These are phyloP conservation scores for Leonotis leonurus DNA, from an alignment of 257 asterid genomes.

Conservation along the genomic window DNA sequence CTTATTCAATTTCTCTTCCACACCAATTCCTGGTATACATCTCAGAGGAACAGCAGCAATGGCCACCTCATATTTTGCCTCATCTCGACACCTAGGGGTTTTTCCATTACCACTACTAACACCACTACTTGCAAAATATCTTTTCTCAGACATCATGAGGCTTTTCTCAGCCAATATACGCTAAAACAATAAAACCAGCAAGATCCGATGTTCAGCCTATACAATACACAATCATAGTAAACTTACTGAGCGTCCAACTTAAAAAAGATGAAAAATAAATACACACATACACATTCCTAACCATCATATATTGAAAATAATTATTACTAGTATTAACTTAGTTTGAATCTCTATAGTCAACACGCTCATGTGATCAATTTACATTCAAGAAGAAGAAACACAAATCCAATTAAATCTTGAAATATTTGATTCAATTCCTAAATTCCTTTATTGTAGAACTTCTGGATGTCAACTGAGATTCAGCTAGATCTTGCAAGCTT, in stretches of 20 bases:
- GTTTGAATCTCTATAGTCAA: too few relatives aligned
- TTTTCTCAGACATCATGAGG: neutral
- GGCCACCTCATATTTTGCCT: neutral
- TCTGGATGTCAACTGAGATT: too few relatives aligned
- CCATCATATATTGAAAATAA: too few relatives aligned
- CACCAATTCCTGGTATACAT: conserved; percentile 4
- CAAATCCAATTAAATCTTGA: too few relatives aligned
- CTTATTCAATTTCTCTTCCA: neutral
- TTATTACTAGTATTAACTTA: too few relatives aligned
- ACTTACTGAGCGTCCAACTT: neutral
- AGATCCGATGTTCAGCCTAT: conserved; percentile 6
- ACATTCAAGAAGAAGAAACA: too few relatives aligned
- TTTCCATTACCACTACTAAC: neutral
- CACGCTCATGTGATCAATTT: too few relatives aligned
- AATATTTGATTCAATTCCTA: too few relatives aligned
- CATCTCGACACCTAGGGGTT: neutral
- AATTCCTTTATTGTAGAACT: too few relatives aligned
- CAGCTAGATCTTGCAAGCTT: too few relatives aligned
- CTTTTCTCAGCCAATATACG: neutral
- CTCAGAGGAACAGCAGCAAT: conserved; percentile 24
- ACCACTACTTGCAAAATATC: neutral
- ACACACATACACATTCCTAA: neutral
- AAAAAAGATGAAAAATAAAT: too few relatives aligned
- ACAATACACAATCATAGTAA: conserved; percentile 1
- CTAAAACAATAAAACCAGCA: neutral